Base-by-base conservation (phyloP, 2,329 filamentous ascomycete species). In the Helicocarpus griseus region DNA sequence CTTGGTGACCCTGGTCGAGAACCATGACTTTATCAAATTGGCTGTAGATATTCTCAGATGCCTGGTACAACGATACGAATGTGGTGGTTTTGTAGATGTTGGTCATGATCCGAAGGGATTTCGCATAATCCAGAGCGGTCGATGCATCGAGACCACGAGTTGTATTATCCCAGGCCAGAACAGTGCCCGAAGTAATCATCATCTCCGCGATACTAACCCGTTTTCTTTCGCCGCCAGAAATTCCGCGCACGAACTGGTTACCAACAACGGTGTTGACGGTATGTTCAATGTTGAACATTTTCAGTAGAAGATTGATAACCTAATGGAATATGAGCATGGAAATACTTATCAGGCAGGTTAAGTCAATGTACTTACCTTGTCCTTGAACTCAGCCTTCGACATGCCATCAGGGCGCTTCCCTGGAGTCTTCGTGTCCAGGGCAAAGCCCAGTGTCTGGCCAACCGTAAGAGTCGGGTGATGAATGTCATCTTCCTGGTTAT, bases 251-350 rank as follows among this genome's bases (percentile, higher is more conserved):
- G 56, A 91, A 89, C 0, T 81, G 79, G 56, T 93, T 86, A 6
- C 90, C 90, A 24, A 95, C 88, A 28, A 91, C 81, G 0, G 90
- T 96, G 64, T 89, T 80, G 48, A 81, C 79, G 0, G 89, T 94
- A 67, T 95, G 89, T 66, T 90, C 86, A 50, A 95, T 95, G 64
- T 91, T 93, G 75, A 95, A 94, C 86, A 94, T 93, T 63, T 87
- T 88, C 48, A 95, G 74, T 53, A 95, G 75, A 61, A 85, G 80
- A 17, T 81, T 77, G 54, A 90, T 73, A 52, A 94, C 82, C 59
- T 82, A 81, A 48, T 19, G 9, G 33, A 21, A 17, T 2, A 28
- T 28, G 21, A 45, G 26, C 14, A 4, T 26, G 24, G 7, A n/a
- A n/a, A 22, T 9, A 21, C 46, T 6, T 24, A 36, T 29, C 8